Percentiles rank a stretch among this genome's conserved stretches.
These are phyloP conservation scores for Pleoardoris graminearum DNA, from an alignment of 2,329 filamentous ascomycete species.

Conservation along the genomic window DNA sequence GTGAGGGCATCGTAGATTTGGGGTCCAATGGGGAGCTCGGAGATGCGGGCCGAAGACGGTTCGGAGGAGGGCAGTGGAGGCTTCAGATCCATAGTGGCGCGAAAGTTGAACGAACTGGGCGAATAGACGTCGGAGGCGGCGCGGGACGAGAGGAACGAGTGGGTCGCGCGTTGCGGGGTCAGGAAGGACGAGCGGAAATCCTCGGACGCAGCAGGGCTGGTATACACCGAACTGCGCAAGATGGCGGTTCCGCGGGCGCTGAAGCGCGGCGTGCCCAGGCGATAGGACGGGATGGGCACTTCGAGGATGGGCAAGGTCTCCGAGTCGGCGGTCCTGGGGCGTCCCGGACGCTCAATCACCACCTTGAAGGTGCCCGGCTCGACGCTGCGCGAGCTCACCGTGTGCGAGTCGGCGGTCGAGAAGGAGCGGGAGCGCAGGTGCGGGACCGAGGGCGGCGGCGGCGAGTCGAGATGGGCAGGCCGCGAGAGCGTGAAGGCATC, in stretches of 20 bases:
- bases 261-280: conserved; percentile 79
- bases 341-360: conserved; percentile 73
- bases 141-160: conserved; percentile 43
- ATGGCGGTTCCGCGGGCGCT: conserved; percentile 74
- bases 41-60: conserved; percentile 42
- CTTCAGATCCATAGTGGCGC: conserved; percentile 41
- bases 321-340: conserved; percentile 66
- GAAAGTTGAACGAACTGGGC: conserved; percentile 37
- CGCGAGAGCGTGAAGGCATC: conserved; percentile 21
- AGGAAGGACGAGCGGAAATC: conserved; percentile 67
- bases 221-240: conserved; percentile 79
- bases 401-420: conserved; percentile 71
- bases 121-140: conserved; percentile 45
- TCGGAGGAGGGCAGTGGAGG: conserved; percentile 37
- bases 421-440: conserved; percentile 69
- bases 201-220: conserved; percentile 66
- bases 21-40: conserved; percentile 53
- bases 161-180: conserved; percentile 45
- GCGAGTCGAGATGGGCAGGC: conserved; percentile 20
- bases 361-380: conserved; percentile 75
- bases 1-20: conserved; percentile 82
- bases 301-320: conserved; percentile 63
- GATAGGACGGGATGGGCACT: conserved; percentile 80
- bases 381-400: conserved; percentile 51
- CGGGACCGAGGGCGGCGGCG: conserved; percentile 31